Evolutionary conservation across 2,329 filamentous ascomycete genomes (phyloP).

Genomic region (Verticillium longisporum): DNA sequence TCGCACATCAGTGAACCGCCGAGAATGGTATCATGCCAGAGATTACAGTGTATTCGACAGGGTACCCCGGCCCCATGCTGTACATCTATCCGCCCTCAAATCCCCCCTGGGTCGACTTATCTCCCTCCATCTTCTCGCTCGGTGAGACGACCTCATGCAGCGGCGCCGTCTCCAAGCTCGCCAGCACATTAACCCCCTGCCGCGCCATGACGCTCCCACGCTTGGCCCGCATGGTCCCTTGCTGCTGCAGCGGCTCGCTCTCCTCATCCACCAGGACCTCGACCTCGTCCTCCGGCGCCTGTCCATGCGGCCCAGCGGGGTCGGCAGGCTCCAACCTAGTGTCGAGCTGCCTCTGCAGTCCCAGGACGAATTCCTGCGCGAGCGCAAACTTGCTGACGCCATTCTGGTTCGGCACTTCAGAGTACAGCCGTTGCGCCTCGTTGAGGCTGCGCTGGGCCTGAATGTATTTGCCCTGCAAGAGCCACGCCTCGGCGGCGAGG

Average conservation of each 20-base stretch:
- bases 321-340: constrained; percentile 30
- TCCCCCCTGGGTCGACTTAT: constrained; percentile 10
- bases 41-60: neutral
- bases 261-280: constrained; percentile 39
- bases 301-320: constrained; percentile 17
- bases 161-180: constrained; percentile 44
- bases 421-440: constrained; percentile 54
- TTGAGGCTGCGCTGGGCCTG: constrained; percentile 75
- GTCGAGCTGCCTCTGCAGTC: constrained; percentile 42
- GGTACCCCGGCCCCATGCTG: neutral
- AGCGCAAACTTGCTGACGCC: constrained; percentile 43
- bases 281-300: constrained; percentile 23
- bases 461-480: constrained; percentile 66
- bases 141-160: constrained; percentile 20
- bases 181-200: constrained; percentile 23
- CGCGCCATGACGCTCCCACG: constrained; percentile 48
- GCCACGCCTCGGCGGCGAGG: constrained; percentile 78
- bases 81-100: constrained; percentile 8
- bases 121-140: constrained; percentile 5
- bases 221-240: constrained; percentile 32
- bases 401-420: constrained; percentile 38
- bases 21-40: no score
- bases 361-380: constrained; percentile 46
- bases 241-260: constrained; percentile 50
- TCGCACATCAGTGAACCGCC: no score